Evolutionary conservation across 2,329 filamentous ascomycete genomes (phyloP).

Genomic region (Diaporthe vexans): DNA sequence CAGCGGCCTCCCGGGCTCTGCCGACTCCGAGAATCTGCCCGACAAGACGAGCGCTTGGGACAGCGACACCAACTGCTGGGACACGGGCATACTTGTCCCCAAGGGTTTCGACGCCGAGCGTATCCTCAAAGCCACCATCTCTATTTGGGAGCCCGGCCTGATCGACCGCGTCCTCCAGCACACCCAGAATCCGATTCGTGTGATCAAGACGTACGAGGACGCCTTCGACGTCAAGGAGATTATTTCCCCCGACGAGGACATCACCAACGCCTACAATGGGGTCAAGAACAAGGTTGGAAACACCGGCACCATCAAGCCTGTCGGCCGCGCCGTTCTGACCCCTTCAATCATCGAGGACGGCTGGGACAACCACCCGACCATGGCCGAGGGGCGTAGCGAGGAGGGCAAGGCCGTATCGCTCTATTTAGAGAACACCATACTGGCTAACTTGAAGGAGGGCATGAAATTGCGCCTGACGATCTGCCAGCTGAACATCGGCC

Average conservation of each 20-base stretch:
- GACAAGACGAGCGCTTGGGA: conserved; percentile 46
- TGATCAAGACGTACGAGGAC: conserved; percentile 58
- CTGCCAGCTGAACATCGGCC: conserved; percentile 59
- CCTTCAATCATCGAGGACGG: conserved; percentile 63
- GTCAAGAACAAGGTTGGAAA: conserved; percentile 53
- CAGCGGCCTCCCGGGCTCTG: no score
- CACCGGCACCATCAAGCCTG: conserved; percentile 52
- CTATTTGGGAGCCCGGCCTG: conserved; percentile 51
- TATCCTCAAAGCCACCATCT: conserved; percentile 60
- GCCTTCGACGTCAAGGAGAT: conserved; percentile 74
- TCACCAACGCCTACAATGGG: conserved; percentile 59
- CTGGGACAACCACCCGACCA: conserved; percentile 57
- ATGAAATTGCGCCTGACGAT: conserved; percentile 70
- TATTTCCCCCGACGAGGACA: conserved; percentile 58
- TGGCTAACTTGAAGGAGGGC: conserved; percentile 68
- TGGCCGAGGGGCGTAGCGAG: conserved; percentile 49
- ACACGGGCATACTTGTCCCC: conserved; percentile 50
- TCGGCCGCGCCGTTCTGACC: conserved; percentile 62
- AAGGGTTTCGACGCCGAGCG: conserved; percentile 58
- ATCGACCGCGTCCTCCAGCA: conserved; percentile 50
- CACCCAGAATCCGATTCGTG: conserved; percentile 46
- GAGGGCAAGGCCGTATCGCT: conserved; percentile 59
- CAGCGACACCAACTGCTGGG: conserved; percentile 44
- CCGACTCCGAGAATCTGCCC: not conserved
- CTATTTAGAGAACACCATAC: conserved; percentile 72